Conservation (phyloP, 495 filamentous ascomycete genomes). For the Pseudevernia furfuracea region DNA sequence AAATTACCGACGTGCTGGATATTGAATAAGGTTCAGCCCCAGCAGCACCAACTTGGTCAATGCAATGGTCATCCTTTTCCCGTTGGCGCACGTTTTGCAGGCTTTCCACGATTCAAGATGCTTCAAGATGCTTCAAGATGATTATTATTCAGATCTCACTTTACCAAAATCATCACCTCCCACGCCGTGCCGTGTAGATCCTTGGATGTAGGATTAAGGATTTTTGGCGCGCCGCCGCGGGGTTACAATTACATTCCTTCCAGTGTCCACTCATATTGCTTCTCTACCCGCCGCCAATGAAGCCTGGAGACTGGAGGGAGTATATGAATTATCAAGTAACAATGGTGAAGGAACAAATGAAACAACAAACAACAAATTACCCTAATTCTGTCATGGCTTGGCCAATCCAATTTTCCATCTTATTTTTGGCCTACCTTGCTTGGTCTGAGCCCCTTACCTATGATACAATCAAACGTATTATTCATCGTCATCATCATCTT, state of each 20-base stretch:
- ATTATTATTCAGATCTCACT: no score
- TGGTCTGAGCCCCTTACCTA: background rate
- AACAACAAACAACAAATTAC: no score
- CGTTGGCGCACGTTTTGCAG: background rate
- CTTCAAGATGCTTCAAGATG: no score
- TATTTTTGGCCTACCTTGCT: background rate
- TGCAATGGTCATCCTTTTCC: background rate
- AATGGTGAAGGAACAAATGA: no score
- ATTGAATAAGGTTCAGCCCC: background rate
- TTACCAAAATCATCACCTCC: no score
- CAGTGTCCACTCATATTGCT: background rate
- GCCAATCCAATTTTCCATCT: background rate
- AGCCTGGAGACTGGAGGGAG: background rate
- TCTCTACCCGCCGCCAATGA: background rate
- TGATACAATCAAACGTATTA: background rate
- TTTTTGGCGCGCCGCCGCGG: constrained; percentile 3
- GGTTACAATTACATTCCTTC: no score
- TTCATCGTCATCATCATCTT: background rate
- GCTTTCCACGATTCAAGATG: no score
- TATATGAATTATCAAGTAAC: no score
- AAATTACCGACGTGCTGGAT: no score
- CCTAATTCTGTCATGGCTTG: background rate
- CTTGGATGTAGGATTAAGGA: background rate
- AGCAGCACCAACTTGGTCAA: background rate
- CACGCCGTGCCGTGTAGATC: background rate